These are phyloP conservation scores for Porogramme epimiltina DNA, from an alignment of 1,284 basidiomycete species.

Conservation along the genomic window DNA sequence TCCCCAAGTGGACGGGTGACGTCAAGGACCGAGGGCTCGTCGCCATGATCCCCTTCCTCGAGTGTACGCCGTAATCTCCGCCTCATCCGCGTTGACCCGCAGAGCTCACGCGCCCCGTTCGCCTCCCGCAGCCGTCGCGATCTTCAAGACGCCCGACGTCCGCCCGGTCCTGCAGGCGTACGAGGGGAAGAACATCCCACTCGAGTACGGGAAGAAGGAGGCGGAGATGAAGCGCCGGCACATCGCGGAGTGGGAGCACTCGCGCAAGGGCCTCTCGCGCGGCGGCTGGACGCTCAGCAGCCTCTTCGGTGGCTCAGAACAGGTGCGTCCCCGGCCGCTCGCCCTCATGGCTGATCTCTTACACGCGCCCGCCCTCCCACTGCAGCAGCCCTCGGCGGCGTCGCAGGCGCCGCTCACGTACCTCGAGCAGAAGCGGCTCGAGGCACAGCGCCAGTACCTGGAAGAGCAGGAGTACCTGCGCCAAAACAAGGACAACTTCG, in stretches of 20 bases:
- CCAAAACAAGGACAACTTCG: conserved; percentile 82
- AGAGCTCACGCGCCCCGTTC: not conserved
- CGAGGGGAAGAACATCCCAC: conserved; percentile 83
- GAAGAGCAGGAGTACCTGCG: conserved; percentile 90
- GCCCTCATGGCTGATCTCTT: not conserved
- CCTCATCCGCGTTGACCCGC: not conserved
- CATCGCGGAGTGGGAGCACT: conserved; percentile 81
- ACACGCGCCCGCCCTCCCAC: not conserved
- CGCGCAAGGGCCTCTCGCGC: conserved; percentile 44
- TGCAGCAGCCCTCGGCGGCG: conserved; percentile 20
- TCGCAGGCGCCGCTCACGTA: conserved; percentile 74
- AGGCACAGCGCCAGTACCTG: conserved; percentile 83
- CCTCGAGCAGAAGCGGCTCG: conserved; percentile 87
- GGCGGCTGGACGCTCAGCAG: conserved; percentile 59
- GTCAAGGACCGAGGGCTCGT: conserved; percentile 80
- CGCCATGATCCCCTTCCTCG: conserved; percentile 94
- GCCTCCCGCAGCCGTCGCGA: conserved; percentile 72
- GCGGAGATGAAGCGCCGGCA: conserved; percentile 78
- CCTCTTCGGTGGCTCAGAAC: conserved; percentile 55
- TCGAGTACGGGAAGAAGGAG: conserved; percentile 89
- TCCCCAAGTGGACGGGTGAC: conserved; percentile 90
- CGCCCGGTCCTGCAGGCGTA: conserved; percentile 87
- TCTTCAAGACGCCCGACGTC: conserved; percentile 85
- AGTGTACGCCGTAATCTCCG: conserved; percentile 57
- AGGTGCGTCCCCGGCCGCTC: conserved; percentile 19